Evolutionary conservation across 306 rosid genomes (phyloP).

Genomic region (Prunus salicina): DNA sequence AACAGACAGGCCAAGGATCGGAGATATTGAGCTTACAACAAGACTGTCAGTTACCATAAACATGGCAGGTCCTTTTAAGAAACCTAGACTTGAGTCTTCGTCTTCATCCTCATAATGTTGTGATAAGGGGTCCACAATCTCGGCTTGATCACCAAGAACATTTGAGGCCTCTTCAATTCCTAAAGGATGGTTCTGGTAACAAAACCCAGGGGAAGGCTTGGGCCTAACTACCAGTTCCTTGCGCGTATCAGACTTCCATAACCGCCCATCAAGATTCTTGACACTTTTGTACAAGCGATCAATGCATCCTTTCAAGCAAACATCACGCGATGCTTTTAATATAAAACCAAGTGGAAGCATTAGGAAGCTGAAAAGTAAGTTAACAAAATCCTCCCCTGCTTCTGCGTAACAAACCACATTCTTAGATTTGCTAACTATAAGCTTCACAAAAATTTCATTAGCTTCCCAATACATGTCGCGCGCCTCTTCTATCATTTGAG

Average conservation of each 20-base stretch:
- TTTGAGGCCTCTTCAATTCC: not conserved
- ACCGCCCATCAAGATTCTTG: not conserved
- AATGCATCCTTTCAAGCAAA: slow-evolving; percentile 8
- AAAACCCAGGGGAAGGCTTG: not conserved
- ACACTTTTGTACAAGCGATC: slow-evolving; percentile 15
- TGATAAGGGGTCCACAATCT: no score
- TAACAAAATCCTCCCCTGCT: not conserved
- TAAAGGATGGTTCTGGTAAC: not conserved
- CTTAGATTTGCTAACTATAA: slow-evolving; percentile 17
- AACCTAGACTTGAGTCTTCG: no score
- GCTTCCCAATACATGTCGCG: not conserved
- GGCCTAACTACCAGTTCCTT: slow-evolving; percentile 16
- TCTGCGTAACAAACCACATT: slow-evolving; percentile 20
- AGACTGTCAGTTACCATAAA: no score
- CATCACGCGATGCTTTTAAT: not conserved
- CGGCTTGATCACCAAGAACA: no score
- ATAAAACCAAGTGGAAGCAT: slow-evolving; percentile 17
- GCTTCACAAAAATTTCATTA: not conserved
- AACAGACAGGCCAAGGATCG: no score
- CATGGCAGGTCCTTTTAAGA: no score
- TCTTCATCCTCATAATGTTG: no score
- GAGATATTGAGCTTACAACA: no score
- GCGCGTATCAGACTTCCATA: not conserved
- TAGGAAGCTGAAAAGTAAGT: slow-evolving; percentile 3
- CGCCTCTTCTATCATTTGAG: not conserved